Base-by-base conservation (phyloP, 768 basidiomycete genomes). In the Boletus huronensis region DNA sequence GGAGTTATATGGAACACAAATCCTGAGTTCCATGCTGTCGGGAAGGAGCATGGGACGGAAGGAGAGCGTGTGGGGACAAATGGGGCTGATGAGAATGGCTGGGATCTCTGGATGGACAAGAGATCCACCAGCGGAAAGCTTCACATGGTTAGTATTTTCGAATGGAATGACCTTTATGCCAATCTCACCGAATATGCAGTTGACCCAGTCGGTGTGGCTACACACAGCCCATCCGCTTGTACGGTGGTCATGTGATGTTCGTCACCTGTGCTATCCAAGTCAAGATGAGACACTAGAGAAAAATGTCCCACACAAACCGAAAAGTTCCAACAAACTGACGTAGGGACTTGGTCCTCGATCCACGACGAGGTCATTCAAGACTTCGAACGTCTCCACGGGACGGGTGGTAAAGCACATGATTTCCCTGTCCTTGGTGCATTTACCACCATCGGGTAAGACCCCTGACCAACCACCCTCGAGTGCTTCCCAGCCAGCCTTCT, bases 201-300 rank as follows among this genome's bases (percentile, higher is more conserved):
- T 32, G 97, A 98, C 5, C 97, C 97, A 0, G 97, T 99, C 8
- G 97, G 97, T 0, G 97, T 99, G 23, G 88, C 88, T 16, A 99
- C 87, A 29, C 90, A 93, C 40, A 99, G 76, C 13, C 97, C 97
- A 64, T 99, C 97, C 0, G 95, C 97, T 74, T 98, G 97, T 3
- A 98, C 97, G 2, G 97, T 99, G 1, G 97, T 99, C 82, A 99
- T 87, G 75, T 98, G 97, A 71, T 99, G 93, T 59, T 99, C 96
- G 67, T 99, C 97, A 56, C 94, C 96, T 98, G 11, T 32, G 32
- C 6, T n/a, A 43, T 40, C 31, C 1, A 44, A 47, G 48, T 60
- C 50, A 53, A 40, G n/a, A 19, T 21, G 6, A 56, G 36, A 39
- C 36, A 48, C 48, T 25, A 11, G 31, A 46, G 54, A 32, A 54